A percentile compares a stretch with the other conserved stretches of the same genome.
These are phyloP conservation scores for Nitzschia putrida DNA, from an alignment of 108 stramenopile species.

Conservation along the genomic window DNA sequence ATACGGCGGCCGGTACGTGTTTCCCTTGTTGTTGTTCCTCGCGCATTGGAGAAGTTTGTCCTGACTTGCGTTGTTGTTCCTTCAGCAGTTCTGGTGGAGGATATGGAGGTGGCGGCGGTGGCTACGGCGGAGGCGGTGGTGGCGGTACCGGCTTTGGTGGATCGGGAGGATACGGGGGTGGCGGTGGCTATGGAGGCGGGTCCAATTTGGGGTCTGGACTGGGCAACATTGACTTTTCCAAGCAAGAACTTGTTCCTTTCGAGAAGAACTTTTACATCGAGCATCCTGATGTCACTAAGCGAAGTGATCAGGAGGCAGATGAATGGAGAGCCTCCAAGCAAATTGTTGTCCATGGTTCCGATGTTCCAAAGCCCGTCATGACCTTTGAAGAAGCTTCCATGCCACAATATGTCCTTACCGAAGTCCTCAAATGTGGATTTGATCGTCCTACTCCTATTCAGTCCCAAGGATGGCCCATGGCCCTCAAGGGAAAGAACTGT, in stretches of 20 bases:
- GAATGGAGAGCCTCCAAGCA: conserved; percentile 87
- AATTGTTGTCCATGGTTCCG: conserved; percentile 82
- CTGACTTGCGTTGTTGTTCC: neutral
- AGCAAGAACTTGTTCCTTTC: conserved; percentile 84
- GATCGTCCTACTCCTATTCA: conserved; percentile 97
- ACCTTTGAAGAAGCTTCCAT: conserved; percentile 96
- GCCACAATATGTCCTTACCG: conserved; percentile 93
- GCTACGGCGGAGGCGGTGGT: conserved; percentile 32
- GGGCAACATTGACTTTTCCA: conserved; percentile 77
- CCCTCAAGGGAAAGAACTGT: conserved; percentile 94
- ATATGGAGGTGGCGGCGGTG: conserved; percentile 19
- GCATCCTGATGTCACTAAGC: conserved; percentile 93
- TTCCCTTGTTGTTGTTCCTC: neutral
- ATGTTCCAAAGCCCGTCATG: conserved; percentile 95
- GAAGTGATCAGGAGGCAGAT: conserved; percentile 82
- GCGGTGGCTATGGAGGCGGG: conserved; percentile 56
- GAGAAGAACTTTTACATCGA: conserved; percentile 99
- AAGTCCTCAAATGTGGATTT: conserved; percentile 95
- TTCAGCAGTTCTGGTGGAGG: no score
- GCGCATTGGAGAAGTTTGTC: no score
- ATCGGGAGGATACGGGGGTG: conserved; percentile 40
- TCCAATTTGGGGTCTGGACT: conserved; percentile 71
- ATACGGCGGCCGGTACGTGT: conserved; percentile 9
- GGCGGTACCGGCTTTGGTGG: conserved; percentile 31
- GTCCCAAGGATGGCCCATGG: conserved; percentile 99